These are phyloP conservation scores for Plasmodium coatneyi DNA, from an alignment of 169 alveolate species.

Conservation along the genomic window DNA sequence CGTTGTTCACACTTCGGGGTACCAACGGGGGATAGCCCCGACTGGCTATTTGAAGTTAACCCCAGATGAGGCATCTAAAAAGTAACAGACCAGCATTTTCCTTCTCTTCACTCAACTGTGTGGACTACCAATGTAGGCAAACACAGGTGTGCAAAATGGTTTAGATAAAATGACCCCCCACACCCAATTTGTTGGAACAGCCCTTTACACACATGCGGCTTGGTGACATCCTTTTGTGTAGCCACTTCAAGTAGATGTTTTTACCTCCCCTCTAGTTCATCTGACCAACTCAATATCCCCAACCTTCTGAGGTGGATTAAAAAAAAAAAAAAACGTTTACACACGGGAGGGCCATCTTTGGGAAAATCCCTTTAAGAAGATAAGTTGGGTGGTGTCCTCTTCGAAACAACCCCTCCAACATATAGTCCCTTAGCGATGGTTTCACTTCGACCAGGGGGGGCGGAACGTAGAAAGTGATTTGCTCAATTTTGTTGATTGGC, in stretches of 20 bases:
- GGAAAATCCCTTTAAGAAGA: not conserved
- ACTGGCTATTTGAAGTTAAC: no score
- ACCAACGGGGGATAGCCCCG: not conserved
- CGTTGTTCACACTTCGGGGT: no score
- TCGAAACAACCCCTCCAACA: not conserved
- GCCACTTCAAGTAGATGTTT: not conserved
- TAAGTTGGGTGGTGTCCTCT: not conserved
- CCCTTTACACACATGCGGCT: not conserved
- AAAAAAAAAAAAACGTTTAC: not conserved
- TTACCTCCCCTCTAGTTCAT: not conserved
- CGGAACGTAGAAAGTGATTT: not conserved
- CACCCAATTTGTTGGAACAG: not conserved
- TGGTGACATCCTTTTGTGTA: not conserved
- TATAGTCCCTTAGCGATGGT: not conserved
- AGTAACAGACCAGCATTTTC: not conserved
- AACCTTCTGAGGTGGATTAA: not conserved
- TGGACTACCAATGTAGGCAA: not conserved
- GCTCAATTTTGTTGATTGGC: not conserved
- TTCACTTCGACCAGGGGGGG: not conserved
- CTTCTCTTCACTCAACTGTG: not conserved
- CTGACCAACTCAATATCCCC: not conserved
- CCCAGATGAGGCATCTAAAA: not conserved
- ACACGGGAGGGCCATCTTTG: not conserved
- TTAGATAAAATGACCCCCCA: not conserved
- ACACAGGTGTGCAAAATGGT: not conserved